Conservation (phyloP, 345 rosid genomes). For the Hypericum perforatum region DNA sequence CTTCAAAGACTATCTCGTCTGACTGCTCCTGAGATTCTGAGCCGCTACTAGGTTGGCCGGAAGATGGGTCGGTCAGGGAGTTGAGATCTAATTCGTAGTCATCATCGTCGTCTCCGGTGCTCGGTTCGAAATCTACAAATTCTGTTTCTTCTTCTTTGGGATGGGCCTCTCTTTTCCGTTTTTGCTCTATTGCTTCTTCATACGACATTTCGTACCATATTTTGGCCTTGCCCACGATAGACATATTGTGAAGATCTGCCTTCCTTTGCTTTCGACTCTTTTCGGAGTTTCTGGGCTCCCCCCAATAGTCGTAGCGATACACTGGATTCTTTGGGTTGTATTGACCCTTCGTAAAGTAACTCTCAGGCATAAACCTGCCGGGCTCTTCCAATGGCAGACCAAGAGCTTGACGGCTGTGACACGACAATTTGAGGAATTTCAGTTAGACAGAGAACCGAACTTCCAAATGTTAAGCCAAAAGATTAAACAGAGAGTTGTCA, state of each 20-base stretch:
- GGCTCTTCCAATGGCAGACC: constrained; percentile 94
- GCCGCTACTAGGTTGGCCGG: constrained; percentile 67
- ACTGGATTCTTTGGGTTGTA: constrained; percentile 79
- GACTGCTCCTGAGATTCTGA: constrained; percentile 50
- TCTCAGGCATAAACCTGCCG: constrained; percentile 70
- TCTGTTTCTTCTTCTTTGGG: constrained; percentile 20
- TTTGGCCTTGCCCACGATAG: constrained; percentile 67
- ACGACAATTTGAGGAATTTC: not conserved
- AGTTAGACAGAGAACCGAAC: constrained; percentile 3
- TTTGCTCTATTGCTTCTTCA: constrained; percentile 60
- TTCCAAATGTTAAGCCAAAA: not conserved
- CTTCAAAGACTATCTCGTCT: constrained; percentile 38
- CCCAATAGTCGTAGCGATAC: constrained; percentile 85
- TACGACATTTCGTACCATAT: constrained; percentile 84
- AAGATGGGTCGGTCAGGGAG: constrained; percentile 40
- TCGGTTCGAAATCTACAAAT: constrained; percentile 16
- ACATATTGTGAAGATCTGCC: constrained; percentile 69
- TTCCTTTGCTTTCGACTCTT: constrained; percentile 67
- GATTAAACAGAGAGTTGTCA: too few relatives aligned
- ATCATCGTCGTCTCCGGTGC: constrained; percentile 21
- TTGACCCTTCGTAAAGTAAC: constrained; percentile 76
- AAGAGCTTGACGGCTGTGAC: constrained; percentile 61
- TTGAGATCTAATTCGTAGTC: constrained; percentile 63
- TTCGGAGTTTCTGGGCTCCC: constrained; percentile 85
- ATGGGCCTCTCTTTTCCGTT: constrained; percentile 41